These are phyloP conservation scores for Coniella lustricola DNA, from an alignment of 2,329 filamentous ascomycete genomes.

Conservation along the genomic window DNA sequence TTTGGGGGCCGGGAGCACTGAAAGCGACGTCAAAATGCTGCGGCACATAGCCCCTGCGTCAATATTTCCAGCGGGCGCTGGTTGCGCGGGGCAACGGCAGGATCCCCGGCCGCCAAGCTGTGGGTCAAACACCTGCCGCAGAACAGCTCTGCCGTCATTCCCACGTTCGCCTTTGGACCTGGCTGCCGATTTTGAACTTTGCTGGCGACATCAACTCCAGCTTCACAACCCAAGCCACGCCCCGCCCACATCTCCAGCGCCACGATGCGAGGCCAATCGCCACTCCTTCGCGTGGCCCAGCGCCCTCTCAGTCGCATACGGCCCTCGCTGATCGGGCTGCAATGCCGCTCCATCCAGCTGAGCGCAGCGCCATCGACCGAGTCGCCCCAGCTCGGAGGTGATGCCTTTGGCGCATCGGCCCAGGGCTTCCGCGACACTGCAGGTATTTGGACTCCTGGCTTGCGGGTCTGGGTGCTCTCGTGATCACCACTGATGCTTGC, in stretches of 20 bases:
- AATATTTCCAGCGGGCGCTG: constrained; percentile 4
- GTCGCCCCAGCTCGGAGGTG: constrained; percentile 40
- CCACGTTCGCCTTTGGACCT: not conserved
- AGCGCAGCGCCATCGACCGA: constrained; percentile 53
- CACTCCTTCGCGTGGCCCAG: constrained; percentile 30
- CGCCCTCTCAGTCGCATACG: constrained; percentile 20
- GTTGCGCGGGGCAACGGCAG: not conserved
- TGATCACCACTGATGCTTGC: not conserved
- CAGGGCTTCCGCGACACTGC: constrained; percentile 41
- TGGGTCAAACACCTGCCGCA: not conserved
- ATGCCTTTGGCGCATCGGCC: constrained; percentile 48
- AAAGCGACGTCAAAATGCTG: not conserved
- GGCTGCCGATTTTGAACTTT: constrained; percentile 12
- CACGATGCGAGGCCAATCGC: constrained; percentile 38
- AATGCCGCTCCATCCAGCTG: constrained; percentile 57
- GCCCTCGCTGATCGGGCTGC: constrained; percentile 40
- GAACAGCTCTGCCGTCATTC: constrained; percentile 4
- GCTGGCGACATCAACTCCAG: constrained; percentile 2
- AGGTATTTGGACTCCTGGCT: constrained; percentile 30
- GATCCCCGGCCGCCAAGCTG: not conserved
- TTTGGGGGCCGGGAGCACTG: too few species aligned
- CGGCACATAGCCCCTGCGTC: not conserved
- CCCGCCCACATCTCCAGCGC: constrained; percentile 3
- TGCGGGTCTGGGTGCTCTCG: not conserved
- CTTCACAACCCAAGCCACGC: not conserved